Base-by-base conservation (phyloP, 306 rosid genomes). In the Ceratonia siliqua region DNA sequence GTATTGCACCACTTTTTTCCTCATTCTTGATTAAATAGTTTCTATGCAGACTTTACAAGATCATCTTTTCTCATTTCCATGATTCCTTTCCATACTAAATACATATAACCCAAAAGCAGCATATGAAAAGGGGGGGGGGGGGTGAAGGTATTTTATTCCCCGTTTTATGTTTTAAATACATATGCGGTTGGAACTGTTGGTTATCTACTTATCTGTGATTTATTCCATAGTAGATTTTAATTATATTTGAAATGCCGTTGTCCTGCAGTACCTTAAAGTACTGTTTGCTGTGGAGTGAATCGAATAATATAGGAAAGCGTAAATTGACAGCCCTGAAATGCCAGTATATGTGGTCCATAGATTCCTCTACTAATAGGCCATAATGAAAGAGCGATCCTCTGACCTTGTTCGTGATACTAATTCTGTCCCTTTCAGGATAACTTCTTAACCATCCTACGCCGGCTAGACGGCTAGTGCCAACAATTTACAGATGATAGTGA, bases 401-500 rank as follows among this genome's bases (percentile, higher is more conserved):
- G 72, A 27, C 83, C 70, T 69, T 57, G 45, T 72, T 65, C 53
- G 14, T 67, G 75, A 13, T 17, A 17, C 78, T 48, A 69, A 61
- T 83, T 85, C 73, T 71, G 75, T 79, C 74, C 68, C 62, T 12
- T 64, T 68, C 52, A 58, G 76, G 70, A 72, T 76, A 73, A 79
- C 70, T 24, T 61, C 13, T 2, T 25, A 27, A 42, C 59, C n/a
- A 5, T 27, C 38, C 9, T 56, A 27, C 8, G 46, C 79, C 32
- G 20, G 30, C 74, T 13, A 36, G 46, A 75, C 32, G 20, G 30
- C 74, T 13, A 36, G 39, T 64, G 38, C 59, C 46, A 56, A 46
- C 73, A 55, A 49, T 53, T 27, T 3, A 72, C 81, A 53, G 56
- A 74, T 72, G 46, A 14, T 13, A 11, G 15, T 28, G 42, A 69